Evolutionary conservation across 495 filamentous ascomycete species (phyloP), one percentile per base, ranked within the genome.

Genomic region (Annulohypoxylon bovei): DNA sequence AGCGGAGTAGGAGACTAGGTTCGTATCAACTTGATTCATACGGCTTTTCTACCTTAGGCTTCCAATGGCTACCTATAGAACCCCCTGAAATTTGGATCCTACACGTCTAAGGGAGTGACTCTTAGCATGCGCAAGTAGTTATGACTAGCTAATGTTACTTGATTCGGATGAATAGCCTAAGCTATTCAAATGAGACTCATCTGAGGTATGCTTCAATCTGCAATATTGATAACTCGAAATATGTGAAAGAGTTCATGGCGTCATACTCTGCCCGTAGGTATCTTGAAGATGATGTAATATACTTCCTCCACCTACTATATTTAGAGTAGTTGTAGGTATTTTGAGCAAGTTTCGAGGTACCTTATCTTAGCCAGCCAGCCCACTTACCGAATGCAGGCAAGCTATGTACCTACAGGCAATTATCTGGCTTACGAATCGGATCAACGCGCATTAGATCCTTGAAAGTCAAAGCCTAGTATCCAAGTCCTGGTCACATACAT

Each of bases 381-480:
- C 30, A 62, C 50, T 42, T 44, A 27, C 25, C 27, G 49, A 33
- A 28, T 50, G 46, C 61, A 28, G 42, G 22, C 35, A 33, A 58
- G 49, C 32, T 22, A 22, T 7, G 33, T 14, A 35, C 27, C 32
- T 16, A 27, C 37, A 65, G 55, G 64, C 37, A 55, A 28, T 11
- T 55, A 11, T 28, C 25, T 18, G 9, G 67, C 60, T 70, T 70
- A 70, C 67, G 67, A 65, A 65, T 70, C 61, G 30, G 47, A 39
- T 30, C 32, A 49, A 14, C 5, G n/a, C 7, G 46, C 62, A 47
- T 54, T 6, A 18, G 39, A 18, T 16, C 39, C 39, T 42, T 14
- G 16, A 16, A 42, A 42, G 39, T 42, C 39, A 4, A 42, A 42
- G 39, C 39, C 39, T 12, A 20, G n/a, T 12, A 14, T 8, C 23